phyloP scores from a whole-genome alignment of 2,329 filamentous ascomycete species.

The Microdochium nivale region DNA sequence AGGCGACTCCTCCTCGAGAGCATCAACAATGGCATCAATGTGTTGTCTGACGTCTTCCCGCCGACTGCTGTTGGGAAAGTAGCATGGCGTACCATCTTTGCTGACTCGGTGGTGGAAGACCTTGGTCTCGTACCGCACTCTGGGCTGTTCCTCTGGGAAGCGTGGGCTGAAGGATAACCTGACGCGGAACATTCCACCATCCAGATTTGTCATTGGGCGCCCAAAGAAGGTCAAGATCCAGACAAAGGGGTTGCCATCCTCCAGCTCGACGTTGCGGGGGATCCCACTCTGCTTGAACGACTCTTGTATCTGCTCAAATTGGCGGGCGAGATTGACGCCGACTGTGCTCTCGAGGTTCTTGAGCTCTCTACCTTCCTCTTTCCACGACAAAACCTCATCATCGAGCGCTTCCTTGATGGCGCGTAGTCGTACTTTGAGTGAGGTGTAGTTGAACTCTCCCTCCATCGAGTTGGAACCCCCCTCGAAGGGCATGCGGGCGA shows the following conservation, averaged over 20 bases:
- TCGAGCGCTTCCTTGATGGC: constrained; percentile 64
- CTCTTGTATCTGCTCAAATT: constrained; percentile 75
- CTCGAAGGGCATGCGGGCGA: constrained; percentile 86
- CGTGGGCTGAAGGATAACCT: constrained; percentile 70
- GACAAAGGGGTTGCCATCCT: constrained; percentile 77
- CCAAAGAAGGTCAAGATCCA: constrained; percentile 90
- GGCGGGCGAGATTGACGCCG: constrained; percentile 72
- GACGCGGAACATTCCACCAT: constrained; percentile 82
- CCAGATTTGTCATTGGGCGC: constrained; percentile 83
- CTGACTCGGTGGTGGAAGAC: constrained; percentile 88
- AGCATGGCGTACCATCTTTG: constrained; percentile 72
- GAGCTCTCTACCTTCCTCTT: constrained; percentile 53
- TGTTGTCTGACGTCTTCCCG: constrained; percentile 74
- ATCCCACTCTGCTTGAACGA: constrained; percentile 63
- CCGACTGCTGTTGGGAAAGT: constrained; percentile 52
- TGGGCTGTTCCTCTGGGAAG: constrained; percentile 83
- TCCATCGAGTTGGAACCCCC: constrained; percentile 69
- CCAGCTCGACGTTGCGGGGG: constrained; percentile 67
- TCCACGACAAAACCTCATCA: constrained; percentile 65
- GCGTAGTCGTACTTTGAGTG: constrained; percentile 60
- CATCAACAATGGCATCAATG: constrained; percentile 71
- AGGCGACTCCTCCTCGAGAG: constrained; percentile 80
- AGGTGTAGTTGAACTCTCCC: constrained; percentile 73
- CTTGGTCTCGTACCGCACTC: constrained; percentile 69
- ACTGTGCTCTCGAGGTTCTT: constrained; percentile 63